phyloP scores from a whole-genome alignment of 106 monocot species.

The Vanilla planifolia region DNA sequence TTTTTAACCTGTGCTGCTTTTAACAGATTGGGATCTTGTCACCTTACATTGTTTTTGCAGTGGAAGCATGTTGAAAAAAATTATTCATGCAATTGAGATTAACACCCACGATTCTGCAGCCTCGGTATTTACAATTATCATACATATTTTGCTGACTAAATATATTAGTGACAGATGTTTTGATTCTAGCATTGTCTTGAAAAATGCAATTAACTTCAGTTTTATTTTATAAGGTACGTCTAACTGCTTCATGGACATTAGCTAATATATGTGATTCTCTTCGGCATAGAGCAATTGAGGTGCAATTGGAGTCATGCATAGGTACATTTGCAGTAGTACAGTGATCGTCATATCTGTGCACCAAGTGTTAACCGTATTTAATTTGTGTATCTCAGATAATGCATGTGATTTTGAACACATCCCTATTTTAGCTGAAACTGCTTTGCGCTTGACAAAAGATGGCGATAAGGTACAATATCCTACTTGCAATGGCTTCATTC shows the following conservation, averaged over 20 bases:
- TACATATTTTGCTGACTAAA: too few species aligned
- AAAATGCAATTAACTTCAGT: too few species aligned
- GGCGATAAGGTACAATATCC: conserved; percentile 66
- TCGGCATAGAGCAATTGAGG: conserved; percentile 46
- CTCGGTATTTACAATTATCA: conserved; percentile 35
- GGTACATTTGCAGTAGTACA: conserved; percentile 15
- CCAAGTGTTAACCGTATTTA: background rate
- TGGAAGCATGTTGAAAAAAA: conserved; percentile 38
- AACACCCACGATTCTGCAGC: conserved; percentile 55
- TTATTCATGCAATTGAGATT: conserved; percentile 60
- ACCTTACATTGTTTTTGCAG: conserved; percentile 34
- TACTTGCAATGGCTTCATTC: background rate
- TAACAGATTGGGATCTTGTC: background rate
- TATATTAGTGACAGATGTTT: too few species aligned
- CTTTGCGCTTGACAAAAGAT: conserved; percentile 76
- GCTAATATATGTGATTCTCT: conserved; percentile 98
- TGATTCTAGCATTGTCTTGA: too few species aligned
- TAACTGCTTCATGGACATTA: conserved; percentile 92
- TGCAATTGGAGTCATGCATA: conserved; percentile 15
- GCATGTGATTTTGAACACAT: conserved; percentile 12
- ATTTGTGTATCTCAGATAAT: conserved; percentile 37
- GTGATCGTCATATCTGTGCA: background rate
- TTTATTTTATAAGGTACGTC: conserved; percentile 68
- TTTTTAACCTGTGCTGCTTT: background rate
- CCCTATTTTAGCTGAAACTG: conserved; percentile 60